A percentile compares a stretch with the other conserved stretches of the same genome.
These are phyloP conservation scores for Colletotrichum scovillei DNA, from an alignment of 2,329 filamentous ascomycete species.

Conservation along the genomic window DNA sequence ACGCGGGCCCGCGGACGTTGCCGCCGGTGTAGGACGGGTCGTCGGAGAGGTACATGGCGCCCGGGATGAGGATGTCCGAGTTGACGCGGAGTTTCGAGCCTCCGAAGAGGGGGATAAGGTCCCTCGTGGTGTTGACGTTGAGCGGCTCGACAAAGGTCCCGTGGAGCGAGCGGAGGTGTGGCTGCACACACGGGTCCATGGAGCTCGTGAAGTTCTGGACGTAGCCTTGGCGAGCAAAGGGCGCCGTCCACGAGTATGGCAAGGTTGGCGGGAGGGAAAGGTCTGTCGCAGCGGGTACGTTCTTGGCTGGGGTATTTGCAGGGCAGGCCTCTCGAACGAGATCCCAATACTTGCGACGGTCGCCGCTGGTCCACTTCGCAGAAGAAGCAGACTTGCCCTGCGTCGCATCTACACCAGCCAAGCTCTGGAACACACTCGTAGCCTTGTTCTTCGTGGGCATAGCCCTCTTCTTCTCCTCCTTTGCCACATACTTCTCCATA, in stretches of 20 bases:
- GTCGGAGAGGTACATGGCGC: conserved; percentile 71
- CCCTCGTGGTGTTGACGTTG: conserved; percentile 61
- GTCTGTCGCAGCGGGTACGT: conserved; percentile 45
- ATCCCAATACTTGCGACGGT: conserved; percentile 63
- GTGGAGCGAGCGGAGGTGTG: conserved; percentile 61
- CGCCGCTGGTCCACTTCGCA: conserved; percentile 27
- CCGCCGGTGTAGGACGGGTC: conserved; percentile 71
- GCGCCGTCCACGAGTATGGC: conserved; percentile 47
- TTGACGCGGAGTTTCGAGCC: conserved; percentile 73
- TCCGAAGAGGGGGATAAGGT: conserved; percentile 70
- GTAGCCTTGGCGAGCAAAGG: conserved; percentile 58
- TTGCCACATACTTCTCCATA: conserved; percentile 60
- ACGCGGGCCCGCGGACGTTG: conserved; percentile 63
- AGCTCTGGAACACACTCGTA: conserved; percentile 55
- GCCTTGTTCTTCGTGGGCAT: conserved; percentile 56
- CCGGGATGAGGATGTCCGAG: conserved; percentile 73
- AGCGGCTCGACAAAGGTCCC: conserved; percentile 68
- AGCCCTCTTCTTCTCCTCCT: conserved; percentile 56
- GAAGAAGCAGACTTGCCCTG: conserved; percentile 45
- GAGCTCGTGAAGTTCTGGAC: conserved; percentile 69
- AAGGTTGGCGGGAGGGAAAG: conserved; percentile 46
- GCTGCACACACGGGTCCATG: conserved; percentile 69
- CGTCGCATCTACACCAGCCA: conserved; percentile 49
- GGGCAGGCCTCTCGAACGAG: conserved; percentile 67
- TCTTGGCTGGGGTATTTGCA: conserved; percentile 61